phyloP scores from a whole-genome alignment of 768 basidiomycete genomes.

The Scleroderma bovista region DNA sequence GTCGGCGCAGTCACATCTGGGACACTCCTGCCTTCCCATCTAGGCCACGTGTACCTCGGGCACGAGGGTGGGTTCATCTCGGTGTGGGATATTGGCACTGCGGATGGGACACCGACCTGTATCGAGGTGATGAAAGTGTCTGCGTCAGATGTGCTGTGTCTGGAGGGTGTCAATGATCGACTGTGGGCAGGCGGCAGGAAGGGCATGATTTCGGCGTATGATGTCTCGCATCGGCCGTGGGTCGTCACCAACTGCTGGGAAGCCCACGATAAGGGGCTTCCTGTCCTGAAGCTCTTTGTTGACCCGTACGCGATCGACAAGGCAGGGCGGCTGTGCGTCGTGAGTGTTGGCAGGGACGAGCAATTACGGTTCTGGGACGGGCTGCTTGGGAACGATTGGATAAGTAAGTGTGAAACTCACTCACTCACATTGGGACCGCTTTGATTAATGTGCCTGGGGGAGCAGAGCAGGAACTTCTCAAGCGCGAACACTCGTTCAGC shows the following conservation, averaged over 20 bases:
- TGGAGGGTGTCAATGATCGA: conserved; percentile 79
- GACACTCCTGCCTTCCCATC: conserved; percentile 64
- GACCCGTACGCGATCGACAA: conserved; percentile 74
- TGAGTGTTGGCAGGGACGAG: conserved; percentile 73
- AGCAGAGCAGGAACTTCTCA: conserved; percentile 69
- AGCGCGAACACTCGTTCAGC: conserved; percentile 73
- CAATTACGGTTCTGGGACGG: conserved; percentile 86
- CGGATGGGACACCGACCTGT: conserved; percentile 58
- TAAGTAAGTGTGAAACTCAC: conserved; percentile 58
- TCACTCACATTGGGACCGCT: neutral
- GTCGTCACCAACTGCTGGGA: conserved; percentile 82
- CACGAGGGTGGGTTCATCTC: conserved; percentile 90
- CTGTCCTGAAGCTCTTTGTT: conserved; percentile 58
- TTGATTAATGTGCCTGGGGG: conserved; percentile 1
- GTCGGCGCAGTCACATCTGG: conserved; percentile 82
- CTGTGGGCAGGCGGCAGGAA: conserved; percentile 87
- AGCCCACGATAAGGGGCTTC: conserved; percentile 66
- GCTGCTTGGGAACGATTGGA: conserved; percentile 75
- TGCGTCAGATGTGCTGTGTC: conserved; percentile 70
- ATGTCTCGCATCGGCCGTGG: conserved; percentile 74
- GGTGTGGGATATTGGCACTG: conserved; percentile 62
- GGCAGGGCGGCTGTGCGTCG: conserved; percentile 61
- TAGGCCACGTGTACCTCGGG: conserved; percentile 69
- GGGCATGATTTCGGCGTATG: conserved; percentile 79
- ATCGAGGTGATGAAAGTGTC: conserved; percentile 76